phyloP scores from a whole-genome alignment of 768 basidiomycete genomes.

The Agrocybe praecox region DNA sequence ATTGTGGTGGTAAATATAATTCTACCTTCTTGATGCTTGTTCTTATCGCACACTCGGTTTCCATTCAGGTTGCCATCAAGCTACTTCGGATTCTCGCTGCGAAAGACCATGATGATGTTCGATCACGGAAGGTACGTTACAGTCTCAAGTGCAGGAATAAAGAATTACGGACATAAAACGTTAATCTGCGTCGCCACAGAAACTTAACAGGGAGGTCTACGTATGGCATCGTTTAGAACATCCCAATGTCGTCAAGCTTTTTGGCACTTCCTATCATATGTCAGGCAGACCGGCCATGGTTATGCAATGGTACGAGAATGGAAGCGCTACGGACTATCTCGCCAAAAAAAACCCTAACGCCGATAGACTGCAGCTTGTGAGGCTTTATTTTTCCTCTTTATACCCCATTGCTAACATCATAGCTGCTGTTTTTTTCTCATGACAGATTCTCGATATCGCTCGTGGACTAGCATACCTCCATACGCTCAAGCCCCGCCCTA shows the following conservation, averaged over 20 bases:
- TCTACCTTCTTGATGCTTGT: neutral
- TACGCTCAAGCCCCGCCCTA: constrained; percentile 32
- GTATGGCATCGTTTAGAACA: constrained; percentile 53
- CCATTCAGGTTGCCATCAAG: constrained; percentile 48
- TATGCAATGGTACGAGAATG: constrained; percentile 51
- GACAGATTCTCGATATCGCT: constrained; percentile 43
- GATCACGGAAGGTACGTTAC: constrained; percentile 32
- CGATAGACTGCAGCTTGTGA: constrained; percentile 40
- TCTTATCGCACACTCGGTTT: neutral
- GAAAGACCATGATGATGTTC: constrained; percentile 33
- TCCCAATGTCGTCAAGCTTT: constrained; percentile 49
- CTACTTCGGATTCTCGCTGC: constrained; percentile 37
- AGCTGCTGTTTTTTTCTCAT: neutral
- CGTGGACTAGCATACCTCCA: constrained; percentile 47
- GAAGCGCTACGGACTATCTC: constrained; percentile 47
- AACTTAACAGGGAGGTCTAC: constrained; percentile 45
- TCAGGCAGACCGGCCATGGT: constrained; percentile 38
- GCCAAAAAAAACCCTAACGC: constrained; percentile 29
- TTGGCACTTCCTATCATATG: constrained; percentile 46
- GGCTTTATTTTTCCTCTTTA: constrained; percentile 8
- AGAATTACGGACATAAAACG: no score
- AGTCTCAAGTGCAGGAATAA: no score
- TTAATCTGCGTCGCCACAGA: constrained; percentile 22
- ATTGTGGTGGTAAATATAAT: constrained; percentile 8
- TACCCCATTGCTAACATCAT: neutral